Base-by-base conservation (phyloP, 108 stramenopile species). In the Skeletonema potamos region DNA sequence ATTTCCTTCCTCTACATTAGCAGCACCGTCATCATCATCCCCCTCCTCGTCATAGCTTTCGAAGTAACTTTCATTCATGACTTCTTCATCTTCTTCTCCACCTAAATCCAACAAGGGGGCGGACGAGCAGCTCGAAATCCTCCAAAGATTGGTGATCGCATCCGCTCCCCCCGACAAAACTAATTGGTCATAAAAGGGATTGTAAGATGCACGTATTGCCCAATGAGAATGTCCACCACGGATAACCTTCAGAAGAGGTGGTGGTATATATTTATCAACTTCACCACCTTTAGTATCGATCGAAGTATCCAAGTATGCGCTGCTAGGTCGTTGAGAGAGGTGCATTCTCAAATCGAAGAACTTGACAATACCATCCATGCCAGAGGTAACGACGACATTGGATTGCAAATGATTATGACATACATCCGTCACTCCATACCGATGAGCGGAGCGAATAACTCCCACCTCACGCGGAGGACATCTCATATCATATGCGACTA, bases 111-210 rank as follows among this genome's bases (percentile, higher is more conserved):
- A 76, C 58, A 98, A 72, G 9, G 99, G 98, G 8, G 98, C 96
- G 30, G 95, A 95, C 7, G 96, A 97, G 26, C 97, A 94, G 64
- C 90, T 91, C 24, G 91, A 88, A 28, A 98, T 77, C 56, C 99
- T 85, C 98, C 98, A 99, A 27, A 99, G 70, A 79, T 97, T 95
- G 10, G 94, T 94, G 36, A 89, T 57, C 11, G 85, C 80, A 86
- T 99, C 99, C 7, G 94, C 90, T 20, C 99, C 98, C 13, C 89
- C 92, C 62, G 85, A 89, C 41, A 97, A 34, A n/a, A 99, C 72
- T 63, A 99, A 76, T 80, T 99, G 99, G 83, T 99, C 99, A 77
- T 99, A 97, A 82, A 93, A 98, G 3, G 94, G 95, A 85, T 99
- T 99, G 85, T 97, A 99, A 12, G 58, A 37, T 7, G 96, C 93